These are phyloP conservation scores for Oxyria digyna DNA, from an alignment of 148 eudicot species.

Conservation along the genomic window DNA sequence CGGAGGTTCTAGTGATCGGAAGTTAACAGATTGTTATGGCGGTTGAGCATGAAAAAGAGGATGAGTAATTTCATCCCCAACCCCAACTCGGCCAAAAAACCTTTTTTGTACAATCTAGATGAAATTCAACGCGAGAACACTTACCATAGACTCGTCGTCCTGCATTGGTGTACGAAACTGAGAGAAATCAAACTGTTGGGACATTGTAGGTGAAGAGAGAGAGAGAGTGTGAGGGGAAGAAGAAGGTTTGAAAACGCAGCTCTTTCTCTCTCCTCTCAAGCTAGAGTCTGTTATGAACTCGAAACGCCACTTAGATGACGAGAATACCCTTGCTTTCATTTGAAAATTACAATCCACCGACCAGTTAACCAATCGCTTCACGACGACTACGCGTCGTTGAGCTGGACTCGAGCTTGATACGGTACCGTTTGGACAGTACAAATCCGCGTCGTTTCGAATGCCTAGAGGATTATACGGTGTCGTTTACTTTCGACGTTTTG, in stretches of 20 bases:
- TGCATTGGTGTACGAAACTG: neutral
- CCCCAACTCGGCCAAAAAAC: neutral
- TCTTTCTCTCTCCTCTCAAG: conserved; percentile 1
- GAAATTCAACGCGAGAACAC: neutral
- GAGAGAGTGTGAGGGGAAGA: neutral
- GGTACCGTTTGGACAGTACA: neutral
- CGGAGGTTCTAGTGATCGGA: no score
- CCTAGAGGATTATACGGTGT: no score
- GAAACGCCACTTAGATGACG: neutral
- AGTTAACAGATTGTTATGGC: no score
- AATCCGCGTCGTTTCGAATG: neutral
- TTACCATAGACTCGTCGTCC: conserved; percentile 7
- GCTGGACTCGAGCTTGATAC: neutral
- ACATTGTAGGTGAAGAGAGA: conserved; percentile 1
- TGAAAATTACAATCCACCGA: neutral
- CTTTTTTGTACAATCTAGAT: neutral
- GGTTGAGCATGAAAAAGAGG: neutral
- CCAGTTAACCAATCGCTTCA: neutral
- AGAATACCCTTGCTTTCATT: neutral
- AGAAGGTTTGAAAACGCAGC: conserved; percentile 2
- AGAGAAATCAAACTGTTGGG: neutral
- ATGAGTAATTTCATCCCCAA: neutral
- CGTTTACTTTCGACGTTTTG: neutral
- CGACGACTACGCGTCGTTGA: neutral
- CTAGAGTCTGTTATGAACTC: conserved; percentile 2